Base-by-base conservation (phyloP, 768 basidiomycete species). In the Hemileccinum rubropunctum region DNA sequence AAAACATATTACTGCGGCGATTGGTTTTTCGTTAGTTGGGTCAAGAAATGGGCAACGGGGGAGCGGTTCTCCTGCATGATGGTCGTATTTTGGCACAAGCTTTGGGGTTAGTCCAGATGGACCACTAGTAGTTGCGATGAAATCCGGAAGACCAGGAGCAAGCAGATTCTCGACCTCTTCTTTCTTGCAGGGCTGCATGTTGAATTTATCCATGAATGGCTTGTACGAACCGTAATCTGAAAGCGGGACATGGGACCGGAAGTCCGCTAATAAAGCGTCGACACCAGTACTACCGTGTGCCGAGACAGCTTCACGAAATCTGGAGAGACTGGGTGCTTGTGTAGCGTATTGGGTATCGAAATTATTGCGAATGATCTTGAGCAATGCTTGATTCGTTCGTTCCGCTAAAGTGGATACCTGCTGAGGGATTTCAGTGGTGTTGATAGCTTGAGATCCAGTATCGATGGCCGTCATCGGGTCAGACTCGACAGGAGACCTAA, bases 161-260 rank as follows among this genome's bases (percentile, higher is more conserved):
- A 53, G 35, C 14, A 52, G 36, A 35, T 53, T 38, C 38, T 44
- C 32, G 12, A 48, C 42, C 4, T 54, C 48, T 20, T 26, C 43
- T 21, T 54, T 36, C 26, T 37, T 53, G 52, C 52, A 53, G 18
- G 53, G 48, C n/a, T 32, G 17, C 6, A 38, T 43, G 14, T 46
- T n/a, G 12, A 54, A 35, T 27, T 28, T 48, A 28, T 39, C 39
- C 6, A 42, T 18, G 38, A 50, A 54, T 7, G 48, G 52, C 26
- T 42, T 33, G 38, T 49, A 49, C 4, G 42, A 17, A n/a, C 26
- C 21, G 33, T 46, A 38, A 15, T 32, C 21, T 4, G 52, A 48
- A 18, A 53, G 38, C 8, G 52, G 48, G 10, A 54, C 47, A 28
- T 40, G 39, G 9, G 15, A 6, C 15, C 48, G 48, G 13, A 49